A percentile compares a stretch with the other conserved stretches of the same genome.
phyloP scores from a whole-genome alignment of 2,329 filamentous ascomycete genomes.

The Hypomyces rosellus region DNA sequence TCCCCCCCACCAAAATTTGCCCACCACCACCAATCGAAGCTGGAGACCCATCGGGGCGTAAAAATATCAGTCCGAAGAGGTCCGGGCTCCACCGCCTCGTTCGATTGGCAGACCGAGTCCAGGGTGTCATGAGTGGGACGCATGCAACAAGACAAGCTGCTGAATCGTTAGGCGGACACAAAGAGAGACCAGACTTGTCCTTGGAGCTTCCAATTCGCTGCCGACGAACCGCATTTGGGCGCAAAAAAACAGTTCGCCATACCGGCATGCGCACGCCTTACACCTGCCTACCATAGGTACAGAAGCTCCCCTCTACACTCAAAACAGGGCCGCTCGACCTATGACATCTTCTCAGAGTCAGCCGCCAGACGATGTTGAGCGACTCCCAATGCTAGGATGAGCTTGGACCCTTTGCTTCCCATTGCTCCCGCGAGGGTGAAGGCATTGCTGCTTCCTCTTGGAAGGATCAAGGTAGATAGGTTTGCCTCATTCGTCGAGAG shows the following conservation, averaged over 20 bases:
- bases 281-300: too few relatives aligned
- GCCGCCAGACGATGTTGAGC: constrained; percentile 25
- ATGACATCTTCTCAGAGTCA: constrained; percentile 4
- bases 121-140: constrained; percentile 10
- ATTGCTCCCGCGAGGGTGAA: constrained; percentile 87
- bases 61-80: constrained; percentile 6
- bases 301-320: too few relatives aligned
- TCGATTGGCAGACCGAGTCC: not conserved
- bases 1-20: too few relatives aligned
- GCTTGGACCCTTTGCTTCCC: constrained; percentile 81
- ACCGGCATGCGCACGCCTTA: constrained; percentile 4
- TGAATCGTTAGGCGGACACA: constrained; percentile 4
- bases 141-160: constrained; percentile 8
- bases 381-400: constrained; percentile 59
- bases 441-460: constrained; percentile 79
- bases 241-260: not conserved
- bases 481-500: constrained; percentile 75
- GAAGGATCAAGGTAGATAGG: constrained; percentile 73
- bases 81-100: constrained; percentile 7
- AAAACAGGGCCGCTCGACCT: not conserved
- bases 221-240: not conserved
- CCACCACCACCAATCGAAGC: not conserved
- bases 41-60: constrained; percentile 6
- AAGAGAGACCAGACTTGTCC: constrained; percentile 1
- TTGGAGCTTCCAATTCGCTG: not conserved